Percentiles rank a stretch among this genome's conserved stretches.
These are phyloP conservation scores for Penicillium sp. DNA, from an alignment of 2,329 filamentous ascomycete genomes.

Conservation along the genomic window DNA sequence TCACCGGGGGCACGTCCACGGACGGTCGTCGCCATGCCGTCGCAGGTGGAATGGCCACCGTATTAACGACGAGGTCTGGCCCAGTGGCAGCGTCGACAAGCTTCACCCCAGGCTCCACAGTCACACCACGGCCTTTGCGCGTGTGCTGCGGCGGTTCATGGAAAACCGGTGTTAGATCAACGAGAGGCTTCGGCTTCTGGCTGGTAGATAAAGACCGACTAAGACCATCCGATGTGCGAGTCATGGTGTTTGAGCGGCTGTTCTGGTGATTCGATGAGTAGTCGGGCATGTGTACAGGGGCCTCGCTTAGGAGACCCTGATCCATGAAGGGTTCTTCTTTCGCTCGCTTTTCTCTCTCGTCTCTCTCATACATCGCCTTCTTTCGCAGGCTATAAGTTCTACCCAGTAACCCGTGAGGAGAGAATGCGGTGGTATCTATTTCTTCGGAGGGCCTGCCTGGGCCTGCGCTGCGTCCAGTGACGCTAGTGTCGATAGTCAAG, in stretches of 20 bases:
- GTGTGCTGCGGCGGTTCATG: conserved; percentile 53
- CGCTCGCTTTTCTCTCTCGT: conserved; percentile 34
- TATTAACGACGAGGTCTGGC: conserved; percentile 31
- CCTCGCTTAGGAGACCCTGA: conserved; percentile 48
- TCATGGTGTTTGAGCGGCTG: conserved; percentile 34
- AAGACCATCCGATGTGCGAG: conserved; percentile 28
- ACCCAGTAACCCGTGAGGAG: conserved; percentile 35
- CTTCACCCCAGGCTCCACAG: conserved; percentile 41
- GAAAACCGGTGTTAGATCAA: conserved; percentile 63
- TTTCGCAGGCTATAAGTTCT: conserved; percentile 40
- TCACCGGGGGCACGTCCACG: conserved; percentile 12
- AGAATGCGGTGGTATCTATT: conserved; percentile 31
- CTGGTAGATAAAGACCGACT: conserved; percentile 45
- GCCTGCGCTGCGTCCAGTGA: not conserved
- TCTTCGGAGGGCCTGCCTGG: conserved; percentile 8
- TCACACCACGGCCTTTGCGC: conserved; percentile 35
- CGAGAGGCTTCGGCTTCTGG: conserved; percentile 54
- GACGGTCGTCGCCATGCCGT: conserved; percentile 39
- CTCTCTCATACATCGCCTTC: conserved; percentile 37
- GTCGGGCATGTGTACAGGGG: conserved; percentile 40
- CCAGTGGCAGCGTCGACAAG: conserved; percentile 43
- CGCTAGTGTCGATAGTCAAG: conserved; percentile 23
- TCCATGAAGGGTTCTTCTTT: conserved; percentile 47
- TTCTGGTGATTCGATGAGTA: conserved; percentile 8
- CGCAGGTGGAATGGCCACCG: conserved; percentile 35